These are phyloP conservation scores for Trichoderma semiorbis DNA, from an alignment of 2,329 filamentous ascomycete species.

Conservation along the genomic window DNA sequence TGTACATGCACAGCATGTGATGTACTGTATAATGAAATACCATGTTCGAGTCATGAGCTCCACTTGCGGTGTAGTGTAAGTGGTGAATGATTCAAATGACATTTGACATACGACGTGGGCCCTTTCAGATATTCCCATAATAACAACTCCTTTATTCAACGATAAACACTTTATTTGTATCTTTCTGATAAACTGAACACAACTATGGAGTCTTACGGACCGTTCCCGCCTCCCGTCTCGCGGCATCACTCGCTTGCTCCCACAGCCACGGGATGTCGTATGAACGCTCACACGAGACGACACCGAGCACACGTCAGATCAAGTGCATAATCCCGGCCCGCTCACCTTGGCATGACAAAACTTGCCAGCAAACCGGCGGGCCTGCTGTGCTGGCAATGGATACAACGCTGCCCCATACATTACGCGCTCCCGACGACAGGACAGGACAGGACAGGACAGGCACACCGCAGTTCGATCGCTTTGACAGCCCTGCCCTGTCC, in stretches of 20 bases:
- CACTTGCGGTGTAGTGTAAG: not conserved
- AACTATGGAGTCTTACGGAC: not conserved
- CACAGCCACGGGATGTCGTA: not conserved
- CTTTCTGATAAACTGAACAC: not conserved
- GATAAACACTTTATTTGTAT: not conserved
- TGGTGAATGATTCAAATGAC: not conserved
- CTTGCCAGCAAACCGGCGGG: not conserved
- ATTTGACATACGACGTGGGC: not conserved
- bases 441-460: not conserved
- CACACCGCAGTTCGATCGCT: not conserved
- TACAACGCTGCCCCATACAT: not conserved
- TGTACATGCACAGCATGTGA: not conserved
- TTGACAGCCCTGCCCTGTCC: not conserved
- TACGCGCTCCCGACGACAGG: not conserved
- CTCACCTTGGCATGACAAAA: not conserved
- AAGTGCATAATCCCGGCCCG: not conserved
- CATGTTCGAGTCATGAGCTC: not conserved
- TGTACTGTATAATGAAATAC: not conserved
- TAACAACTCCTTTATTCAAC: not conserved
- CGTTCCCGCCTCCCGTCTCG: not conserved
- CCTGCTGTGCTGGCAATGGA: conserved; percentile 2
- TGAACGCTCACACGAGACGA: not conserved
- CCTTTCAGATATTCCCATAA: not conserved
- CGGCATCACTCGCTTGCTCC: not conserved
- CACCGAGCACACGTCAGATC: not conserved